phyloP scores from a whole-genome alignment of 495 filamentous ascomycete genomes.

The Monascus purpureus region DNA sequence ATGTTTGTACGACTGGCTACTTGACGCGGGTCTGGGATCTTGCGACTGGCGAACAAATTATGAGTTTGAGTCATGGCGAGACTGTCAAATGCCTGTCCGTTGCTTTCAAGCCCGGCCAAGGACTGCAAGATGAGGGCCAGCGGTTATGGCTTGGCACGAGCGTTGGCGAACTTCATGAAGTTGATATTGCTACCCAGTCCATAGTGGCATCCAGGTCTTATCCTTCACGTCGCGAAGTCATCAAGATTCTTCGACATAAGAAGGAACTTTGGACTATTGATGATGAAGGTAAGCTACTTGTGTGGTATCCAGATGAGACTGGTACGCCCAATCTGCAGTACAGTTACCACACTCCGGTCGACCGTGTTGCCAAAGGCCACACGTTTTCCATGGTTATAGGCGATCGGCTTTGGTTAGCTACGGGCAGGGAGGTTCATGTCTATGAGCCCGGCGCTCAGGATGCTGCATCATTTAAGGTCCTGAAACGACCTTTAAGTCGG shows the following conservation, averaged over 20 bases:
- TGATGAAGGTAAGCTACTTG: constrained; percentile 71
- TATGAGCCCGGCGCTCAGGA: constrained; percentile 61
- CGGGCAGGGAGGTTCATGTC: constrained; percentile 75
- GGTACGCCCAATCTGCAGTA: constrained; percentile 60
- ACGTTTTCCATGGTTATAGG: constrained; percentile 74
- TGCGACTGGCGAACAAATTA: constrained; percentile 60
- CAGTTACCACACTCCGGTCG: constrained; percentile 44
- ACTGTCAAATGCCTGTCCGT: constrained; percentile 62
- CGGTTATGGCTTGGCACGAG: constrained; percentile 87
- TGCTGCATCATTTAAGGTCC: constrained; percentile 54
- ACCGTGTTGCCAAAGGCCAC: constrained; percentile 66
- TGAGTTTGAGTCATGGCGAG: constrained; percentile 72
- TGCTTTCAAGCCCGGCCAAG: constrained; percentile 66
- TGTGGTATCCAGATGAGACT: constrained; percentile 72
- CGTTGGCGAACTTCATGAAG: constrained; percentile 72
- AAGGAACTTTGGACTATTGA: constrained; percentile 93
- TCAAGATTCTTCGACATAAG: constrained; percentile 73
- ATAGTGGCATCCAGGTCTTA: constrained; percentile 52
- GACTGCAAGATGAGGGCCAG: constrained; percentile 64
- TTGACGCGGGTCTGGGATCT: constrained; percentile 80
- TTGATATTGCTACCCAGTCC: constrained; percentile 59
- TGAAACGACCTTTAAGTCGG: constrained; percentile 51
- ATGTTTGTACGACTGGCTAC: constrained; percentile 72
- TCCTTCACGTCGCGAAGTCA: constrained; percentile 69
- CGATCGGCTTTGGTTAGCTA: constrained; percentile 73